These are phyloP conservation scores for Clavariopsis aquatica DNA, from an alignment of 495 filamentous ascomycete species.

Conservation along the genomic window DNA sequence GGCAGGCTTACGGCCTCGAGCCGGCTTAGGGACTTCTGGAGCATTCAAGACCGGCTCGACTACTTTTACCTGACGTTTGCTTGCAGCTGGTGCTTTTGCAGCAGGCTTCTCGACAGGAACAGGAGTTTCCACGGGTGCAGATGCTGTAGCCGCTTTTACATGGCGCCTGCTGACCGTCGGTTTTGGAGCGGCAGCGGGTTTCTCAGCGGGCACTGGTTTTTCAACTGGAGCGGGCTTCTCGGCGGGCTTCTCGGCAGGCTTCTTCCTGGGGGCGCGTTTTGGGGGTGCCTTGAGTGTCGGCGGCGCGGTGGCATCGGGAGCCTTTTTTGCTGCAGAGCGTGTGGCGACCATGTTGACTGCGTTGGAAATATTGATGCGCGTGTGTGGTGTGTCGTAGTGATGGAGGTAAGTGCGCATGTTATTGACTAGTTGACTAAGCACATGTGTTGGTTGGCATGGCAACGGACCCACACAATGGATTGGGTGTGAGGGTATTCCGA, in stretches of 20 bases:
- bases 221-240: neutral
- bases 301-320: neutral
- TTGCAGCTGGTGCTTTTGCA: neutral
- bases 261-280: constrained; percentile 7
- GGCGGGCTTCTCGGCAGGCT: constrained; percentile 1
- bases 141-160: too few species aligned
- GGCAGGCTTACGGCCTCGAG: neutral
- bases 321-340: constrained; percentile 1
- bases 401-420: neutral
- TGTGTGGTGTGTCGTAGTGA: neutral
- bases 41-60: neutral
- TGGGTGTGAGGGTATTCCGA: too few species aligned
- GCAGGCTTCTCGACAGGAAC: constrained; percentile 4
- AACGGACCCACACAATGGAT: neutral
- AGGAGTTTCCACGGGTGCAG: too few species aligned
- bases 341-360: constrained; percentile 4
- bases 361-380: neutral
- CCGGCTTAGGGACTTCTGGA: neutral
- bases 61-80: neutral
- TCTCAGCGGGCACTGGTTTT: constrained; percentile 3
- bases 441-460: neutral
- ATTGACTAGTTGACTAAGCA: constrained; percentile 1
- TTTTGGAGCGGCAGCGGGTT: constrained; percentile 3
- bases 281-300: constrained; percentile 15
- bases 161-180: too few species aligned